A percentile compares a stretch with the other conserved stretches of the same genome.
Evolutionary conservation across 768 basidiomycete species (phyloP).

Genomic region (Leucosporidium creatinivorum): DNA sequence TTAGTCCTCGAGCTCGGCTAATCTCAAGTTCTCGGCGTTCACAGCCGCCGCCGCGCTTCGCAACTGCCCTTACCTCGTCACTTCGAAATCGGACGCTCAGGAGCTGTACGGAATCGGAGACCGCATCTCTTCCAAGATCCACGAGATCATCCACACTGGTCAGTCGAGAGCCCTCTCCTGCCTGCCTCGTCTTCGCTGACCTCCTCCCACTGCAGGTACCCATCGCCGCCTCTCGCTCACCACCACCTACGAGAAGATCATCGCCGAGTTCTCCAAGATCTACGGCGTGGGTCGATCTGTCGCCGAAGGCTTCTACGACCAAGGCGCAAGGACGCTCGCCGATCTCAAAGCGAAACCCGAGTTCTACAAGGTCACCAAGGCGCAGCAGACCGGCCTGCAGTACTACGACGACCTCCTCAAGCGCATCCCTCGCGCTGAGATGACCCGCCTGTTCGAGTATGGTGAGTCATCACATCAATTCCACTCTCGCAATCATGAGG

Average conservation of each 20-base stretch:
- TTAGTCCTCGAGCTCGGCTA: no score
- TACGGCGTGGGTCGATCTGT: background rate
- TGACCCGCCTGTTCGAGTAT: constrained; percentile 36
- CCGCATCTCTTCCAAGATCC: background rate
- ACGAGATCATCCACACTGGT: background rate
- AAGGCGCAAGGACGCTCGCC: constrained; percentile 9
- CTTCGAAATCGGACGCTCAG: no score
- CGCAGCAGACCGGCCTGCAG: constrained; percentile 38
- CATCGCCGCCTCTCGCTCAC: background rate
- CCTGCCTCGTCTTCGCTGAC: constrained; percentile 10
- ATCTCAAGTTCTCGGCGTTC: no score
- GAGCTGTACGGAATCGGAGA: background rate
- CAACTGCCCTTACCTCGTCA: background rate
- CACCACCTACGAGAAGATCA: background rate
- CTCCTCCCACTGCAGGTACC: constrained; percentile 8
- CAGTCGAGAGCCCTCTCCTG: constrained; percentile 4
- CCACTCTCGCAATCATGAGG: no score
- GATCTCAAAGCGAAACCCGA: constrained; percentile 1
- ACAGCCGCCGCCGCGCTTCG: background rate
- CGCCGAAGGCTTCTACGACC: constrained; percentile 1
- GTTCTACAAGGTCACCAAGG: background rate
- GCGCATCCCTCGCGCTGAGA: constrained; percentile 42
- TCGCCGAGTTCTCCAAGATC: background rate
- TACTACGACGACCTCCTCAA: constrained; percentile 42
- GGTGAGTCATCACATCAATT: background rate